Conservation (phyloP, 306 rosid genomes). For the Benincasa hispida region DNA sequence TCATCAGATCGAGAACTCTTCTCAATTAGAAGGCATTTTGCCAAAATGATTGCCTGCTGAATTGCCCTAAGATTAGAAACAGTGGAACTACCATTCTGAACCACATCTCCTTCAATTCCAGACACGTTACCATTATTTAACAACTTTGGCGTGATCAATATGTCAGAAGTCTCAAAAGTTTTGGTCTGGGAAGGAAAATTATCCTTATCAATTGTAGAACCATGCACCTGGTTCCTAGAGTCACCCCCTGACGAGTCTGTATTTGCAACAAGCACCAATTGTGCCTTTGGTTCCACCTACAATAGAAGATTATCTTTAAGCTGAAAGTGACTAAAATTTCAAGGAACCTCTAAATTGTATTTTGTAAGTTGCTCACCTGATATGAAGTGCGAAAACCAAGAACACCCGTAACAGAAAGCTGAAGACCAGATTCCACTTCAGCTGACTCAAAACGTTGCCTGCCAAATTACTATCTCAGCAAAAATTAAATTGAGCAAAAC, state of each 20-base stretch:
- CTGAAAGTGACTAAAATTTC: constrained; percentile 3
- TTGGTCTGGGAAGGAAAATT: constrained; percentile 16
- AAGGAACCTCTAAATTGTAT: neutral
- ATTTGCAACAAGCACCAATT: constrained; percentile 68
- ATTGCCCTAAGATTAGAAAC: constrained; percentile 36
- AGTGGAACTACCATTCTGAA: constrained; percentile 28
- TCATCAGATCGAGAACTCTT: constrained; percentile 87
- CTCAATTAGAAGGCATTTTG: constrained; percentile 76
- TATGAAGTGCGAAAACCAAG: constrained; percentile 85
- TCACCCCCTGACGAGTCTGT: constrained; percentile 23
- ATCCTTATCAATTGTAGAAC: constrained; percentile 24
- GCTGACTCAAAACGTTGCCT: constrained; percentile 81
- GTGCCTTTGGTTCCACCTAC: constrained; percentile 89
- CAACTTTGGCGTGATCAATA: constrained; percentile 57
- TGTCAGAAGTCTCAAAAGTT: constrained; percentile 39
- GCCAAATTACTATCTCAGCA: constrained; percentile 18
- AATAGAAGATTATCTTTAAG: constrained; percentile 12
- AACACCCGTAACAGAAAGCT: constrained; percentile 81
- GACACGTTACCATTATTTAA: constrained; percentile 24
- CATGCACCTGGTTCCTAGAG: constrained; percentile 18
- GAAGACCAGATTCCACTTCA: constrained; percentile 67
- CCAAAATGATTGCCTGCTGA: constrained; percentile 75
- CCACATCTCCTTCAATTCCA: constrained; percentile 27
- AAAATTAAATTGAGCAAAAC: constrained; percentile 12
- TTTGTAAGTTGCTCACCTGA: constrained; percentile 49